A percentile compares a stretch with the other conserved stretches of the same genome.
Evolutionary conservation across 169 alveolate genomes (phyloP).

Genomic region (Plasmodium vivax): DNA sequence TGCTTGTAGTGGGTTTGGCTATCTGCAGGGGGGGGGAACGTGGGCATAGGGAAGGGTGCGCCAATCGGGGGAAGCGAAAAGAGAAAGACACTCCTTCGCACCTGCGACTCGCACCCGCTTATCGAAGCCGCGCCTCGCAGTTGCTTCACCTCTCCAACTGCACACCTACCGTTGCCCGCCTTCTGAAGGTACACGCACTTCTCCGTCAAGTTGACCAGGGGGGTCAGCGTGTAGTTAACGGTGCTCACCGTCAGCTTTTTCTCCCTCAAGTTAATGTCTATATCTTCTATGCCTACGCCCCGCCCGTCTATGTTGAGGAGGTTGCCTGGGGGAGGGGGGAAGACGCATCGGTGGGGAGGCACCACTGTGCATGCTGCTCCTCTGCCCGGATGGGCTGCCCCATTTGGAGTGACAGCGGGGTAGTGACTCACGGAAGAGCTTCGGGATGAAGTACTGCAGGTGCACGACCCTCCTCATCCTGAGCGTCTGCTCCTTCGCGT

Average conservation of each 20-base stretch:
- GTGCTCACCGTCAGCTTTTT: constrained; percentile 28
- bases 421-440: constrained; percentile 13
- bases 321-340: neutral
- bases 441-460: constrained; percentile 41
- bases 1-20: constrained; percentile 33
- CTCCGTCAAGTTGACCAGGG: constrained; percentile 2
- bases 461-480: constrained; percentile 17
- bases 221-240: constrained; percentile 16
- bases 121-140: no score
- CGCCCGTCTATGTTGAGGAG: constrained; percentile 29
- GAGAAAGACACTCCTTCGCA: neutral
- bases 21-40: neutral
- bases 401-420: neutral
- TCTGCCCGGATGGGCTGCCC: neutral
- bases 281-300: constrained; percentile 51
- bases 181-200: constrained; percentile 24
- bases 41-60: neutral
- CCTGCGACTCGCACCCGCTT: no score
- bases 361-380: neutral
- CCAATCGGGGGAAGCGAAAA: neutral
- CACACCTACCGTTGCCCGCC: constrained; percentile 13
- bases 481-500: constrained; percentile 20
- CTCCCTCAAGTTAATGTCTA: neutral
- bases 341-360: neutral
- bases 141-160: no score